Percentiles rank a stretch among this genome's conserved stretches.
Evolutionary conservation across 1,284 basidiomycete species (phyloP).

Genomic region (Austroboletus rostrupii): DNA sequence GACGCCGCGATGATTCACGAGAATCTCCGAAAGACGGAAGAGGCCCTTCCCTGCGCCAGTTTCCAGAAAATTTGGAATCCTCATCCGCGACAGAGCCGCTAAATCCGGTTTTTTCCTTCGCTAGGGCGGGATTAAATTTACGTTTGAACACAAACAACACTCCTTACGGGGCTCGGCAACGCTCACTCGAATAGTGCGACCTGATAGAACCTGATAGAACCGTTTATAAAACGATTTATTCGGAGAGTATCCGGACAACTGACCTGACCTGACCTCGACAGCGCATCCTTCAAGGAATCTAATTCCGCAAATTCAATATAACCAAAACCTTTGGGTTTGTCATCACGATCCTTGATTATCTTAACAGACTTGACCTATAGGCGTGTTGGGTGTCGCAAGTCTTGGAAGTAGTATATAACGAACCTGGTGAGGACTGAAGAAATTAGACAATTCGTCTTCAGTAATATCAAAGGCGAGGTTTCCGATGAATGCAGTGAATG

Average conservation of each 20-base stretch:
- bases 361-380: constrained; percentile 78
- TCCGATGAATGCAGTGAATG: constrained; percentile 94
- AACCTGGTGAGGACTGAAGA: constrained; percentile 70
- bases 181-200: constrained; percentile 82
- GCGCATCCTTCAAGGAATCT: constrained; percentile 80
- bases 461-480: constrained; percentile 93
- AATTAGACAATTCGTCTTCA: constrained; percentile 78
- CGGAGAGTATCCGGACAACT: constrained; percentile 27
- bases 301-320: constrained; percentile 91
- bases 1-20: constrained; percentile 60
- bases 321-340: constrained; percentile 96
- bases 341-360: constrained; percentile 87
- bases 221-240: constrained; percentile 7
- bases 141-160: constrained; percentile 1
- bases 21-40: constrained; percentile 59
- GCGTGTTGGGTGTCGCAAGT: constrained; percentile 1
- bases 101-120: constrained; percentile 68
- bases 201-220: constrained; percentile 58
- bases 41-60: constrained; percentile 88
- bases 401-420: constrained; percentile 17
- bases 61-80: constrained; percentile 69
- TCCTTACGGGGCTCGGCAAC: constrained; percentile 92
- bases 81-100: constrained; percentile 49
- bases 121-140: constrained; percentile 35
- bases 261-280: constrained; percentile 55